Conservation (phyloP, 352 stramenopile genomes). For the Peronosclerospora sorghi region DNA sequence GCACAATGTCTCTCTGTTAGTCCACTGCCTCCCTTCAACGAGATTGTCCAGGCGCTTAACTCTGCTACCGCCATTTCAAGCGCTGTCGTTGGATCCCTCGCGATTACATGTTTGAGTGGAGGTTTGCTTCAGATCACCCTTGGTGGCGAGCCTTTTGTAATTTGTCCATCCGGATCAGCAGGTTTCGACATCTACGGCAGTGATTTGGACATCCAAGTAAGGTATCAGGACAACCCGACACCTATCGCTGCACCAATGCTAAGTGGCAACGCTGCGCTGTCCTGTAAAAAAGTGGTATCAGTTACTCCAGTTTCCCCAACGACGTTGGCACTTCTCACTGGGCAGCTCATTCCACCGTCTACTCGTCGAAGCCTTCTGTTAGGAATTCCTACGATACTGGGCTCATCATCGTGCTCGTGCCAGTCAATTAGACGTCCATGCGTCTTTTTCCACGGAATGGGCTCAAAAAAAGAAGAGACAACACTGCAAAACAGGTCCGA, state of each 20-base stretch:
- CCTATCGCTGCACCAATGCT: not conserved
- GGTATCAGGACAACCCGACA: too few relatives aligned
- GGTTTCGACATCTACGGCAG: too few relatives aligned
- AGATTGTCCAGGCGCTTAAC: not conserved
- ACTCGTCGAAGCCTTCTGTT: slow-evolving; percentile 1
- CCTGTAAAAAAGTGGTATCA: not conserved
- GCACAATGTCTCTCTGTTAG: not conserved
- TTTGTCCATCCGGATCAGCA: slow-evolving; percentile 2
- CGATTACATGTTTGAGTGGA: not conserved
- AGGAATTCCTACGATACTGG: not conserved
- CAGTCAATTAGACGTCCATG: slow-evolving; percentile 8
- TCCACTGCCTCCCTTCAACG: too few relatives aligned
- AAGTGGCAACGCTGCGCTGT: not conserved
- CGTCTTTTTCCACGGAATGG: slow-evolving; percentile 27
- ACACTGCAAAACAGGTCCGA: too few relatives aligned
- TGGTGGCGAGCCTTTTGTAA: slow-evolving; percentile 2
- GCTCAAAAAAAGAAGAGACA: slow-evolving; percentile 13
- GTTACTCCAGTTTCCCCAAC: slow-evolving; percentile 5
- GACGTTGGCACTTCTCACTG: too few relatives aligned
- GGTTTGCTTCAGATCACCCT: slow-evolving; percentile 4
- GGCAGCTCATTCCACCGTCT: not conserved
- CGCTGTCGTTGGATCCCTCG: not conserved
- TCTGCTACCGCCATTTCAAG: slow-evolving; percentile 4
- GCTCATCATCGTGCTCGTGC: slow-evolving; percentile 2
- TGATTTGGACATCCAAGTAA: too few relatives aligned